Conservation (phyloP, 495 filamentous ascomycete species). For the Penicillium soppii region DNA sequence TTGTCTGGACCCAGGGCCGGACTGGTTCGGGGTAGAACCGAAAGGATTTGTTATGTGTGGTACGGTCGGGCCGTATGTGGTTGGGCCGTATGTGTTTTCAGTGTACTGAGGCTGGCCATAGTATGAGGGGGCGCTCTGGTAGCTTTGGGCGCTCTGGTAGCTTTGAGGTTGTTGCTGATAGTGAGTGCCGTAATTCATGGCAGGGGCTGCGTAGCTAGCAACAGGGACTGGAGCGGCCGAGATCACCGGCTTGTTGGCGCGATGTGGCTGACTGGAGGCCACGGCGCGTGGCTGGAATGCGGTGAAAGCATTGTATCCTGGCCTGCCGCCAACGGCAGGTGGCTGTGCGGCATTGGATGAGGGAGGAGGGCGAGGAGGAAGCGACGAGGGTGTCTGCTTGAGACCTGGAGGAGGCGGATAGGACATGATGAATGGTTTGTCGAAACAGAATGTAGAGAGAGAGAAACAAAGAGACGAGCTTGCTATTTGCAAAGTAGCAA, state of each 20-base stretch:
- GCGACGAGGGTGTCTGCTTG: conserved; percentile 64
- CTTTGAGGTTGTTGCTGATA: conserved; percentile 35
- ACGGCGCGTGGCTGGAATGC: conserved; percentile 66
- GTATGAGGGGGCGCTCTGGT: conserved; percentile 47
- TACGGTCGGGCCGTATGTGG: conserved; percentile 55
- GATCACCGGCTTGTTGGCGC: conserved; percentile 41
- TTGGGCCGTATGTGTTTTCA: conserved; percentile 51
- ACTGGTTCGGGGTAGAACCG: conserved; percentile 57
- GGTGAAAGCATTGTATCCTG: conserved; percentile 45
- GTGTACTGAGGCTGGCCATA: conserved; percentile 53
- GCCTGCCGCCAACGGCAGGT: conserved; percentile 36
- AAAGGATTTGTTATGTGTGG: conserved; percentile 88
- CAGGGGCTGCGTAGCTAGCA: conserved; percentile 39
- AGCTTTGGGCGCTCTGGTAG: conserved; percentile 44
- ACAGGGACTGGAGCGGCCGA: conserved; percentile 42
- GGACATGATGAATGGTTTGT: conserved; percentile 85
- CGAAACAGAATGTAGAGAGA: conserved; percentile 30
- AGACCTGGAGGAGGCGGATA: conserved; percentile 92
- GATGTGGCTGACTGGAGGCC: conserved; percentile 47
- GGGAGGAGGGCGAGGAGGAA: conserved; percentile 82
- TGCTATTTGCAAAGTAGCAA: conserved; percentile 37
- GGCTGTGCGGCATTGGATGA: conserved; percentile 50
- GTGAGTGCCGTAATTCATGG: conserved; percentile 32
- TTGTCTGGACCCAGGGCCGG: conserved; percentile 30
- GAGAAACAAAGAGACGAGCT: conserved; percentile 24